phyloP scores from a whole-genome alignment of 176 grass and related monocot genomes.

The Aegilops bicornis region DNA sequence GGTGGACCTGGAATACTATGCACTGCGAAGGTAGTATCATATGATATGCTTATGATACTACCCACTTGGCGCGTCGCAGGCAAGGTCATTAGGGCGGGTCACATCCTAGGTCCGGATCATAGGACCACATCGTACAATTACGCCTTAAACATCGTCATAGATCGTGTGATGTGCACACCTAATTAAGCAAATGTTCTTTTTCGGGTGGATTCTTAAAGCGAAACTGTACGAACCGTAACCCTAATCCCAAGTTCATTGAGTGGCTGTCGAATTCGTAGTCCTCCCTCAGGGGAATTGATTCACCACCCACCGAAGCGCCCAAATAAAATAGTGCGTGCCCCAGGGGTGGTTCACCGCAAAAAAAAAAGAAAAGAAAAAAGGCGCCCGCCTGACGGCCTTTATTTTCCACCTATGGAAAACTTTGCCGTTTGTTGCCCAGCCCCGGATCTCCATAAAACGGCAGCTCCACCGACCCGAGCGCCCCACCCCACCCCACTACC shows the following conservation, averaged over 20 bases:
- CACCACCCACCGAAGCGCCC: not conserved
- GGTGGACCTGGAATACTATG: no score
- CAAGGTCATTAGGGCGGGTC: no score
- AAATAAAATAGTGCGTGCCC: not conserved
- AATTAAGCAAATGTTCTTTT: no score
- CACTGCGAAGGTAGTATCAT: no score
- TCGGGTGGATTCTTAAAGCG: no score
- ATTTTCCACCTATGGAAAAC: constrained; percentile 22
- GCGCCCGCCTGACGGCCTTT: not conserved
- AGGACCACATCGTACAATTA: not conserved
- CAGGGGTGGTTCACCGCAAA: not conserved
- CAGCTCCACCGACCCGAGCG: not conserved
- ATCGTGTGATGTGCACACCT: not conserved
- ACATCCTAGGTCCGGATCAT: not conserved
- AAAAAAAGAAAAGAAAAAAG: not conserved
- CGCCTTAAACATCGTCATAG: not conserved
- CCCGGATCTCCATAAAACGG: not conserved
- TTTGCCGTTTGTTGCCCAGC: not conserved
- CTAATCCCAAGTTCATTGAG: no score
- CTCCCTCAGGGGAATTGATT: not conserved
- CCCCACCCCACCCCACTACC: not conserved
- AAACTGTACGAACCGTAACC: no score
- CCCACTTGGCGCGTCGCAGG: no score
- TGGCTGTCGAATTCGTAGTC: no score
- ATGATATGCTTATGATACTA: no score